phyloP scores from a whole-genome alignment of 2,329 filamentous ascomycete genomes.

The Talaromyces atroroseus region DNA sequence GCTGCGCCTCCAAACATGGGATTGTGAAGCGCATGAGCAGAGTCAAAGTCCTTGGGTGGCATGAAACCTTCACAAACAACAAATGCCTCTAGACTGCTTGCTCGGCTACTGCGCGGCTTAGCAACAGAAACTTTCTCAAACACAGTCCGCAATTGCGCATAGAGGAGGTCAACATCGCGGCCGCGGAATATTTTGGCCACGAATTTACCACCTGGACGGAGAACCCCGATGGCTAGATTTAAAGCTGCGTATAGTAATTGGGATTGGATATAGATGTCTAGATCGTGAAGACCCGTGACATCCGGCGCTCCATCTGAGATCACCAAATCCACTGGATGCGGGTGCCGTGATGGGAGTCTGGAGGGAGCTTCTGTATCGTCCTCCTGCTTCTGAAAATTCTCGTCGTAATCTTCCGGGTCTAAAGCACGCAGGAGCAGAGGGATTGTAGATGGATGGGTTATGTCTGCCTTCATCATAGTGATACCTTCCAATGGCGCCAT shows the following conservation, averaged over 20 bases:
- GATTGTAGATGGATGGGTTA: slow-evolving; percentile 93
- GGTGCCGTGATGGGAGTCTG: slow-evolving; percentile 44
- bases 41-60: slow-evolving; percentile 45
- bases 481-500: slow-evolving; percentile 93
- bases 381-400: not conserved
- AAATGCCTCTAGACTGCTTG: slow-evolving; percentile 94
- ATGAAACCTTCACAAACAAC: slow-evolving; percentile 93
- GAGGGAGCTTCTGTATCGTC: slow-evolving; percentile 21
- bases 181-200: slow-evolving; percentile 97
- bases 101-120: slow-evolving; percentile 89
- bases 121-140: slow-evolving; percentile 84
- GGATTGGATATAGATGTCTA: slow-evolving; percentile 97
- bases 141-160: slow-evolving; percentile 86
- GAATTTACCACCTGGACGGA: slow-evolving; percentile 89
- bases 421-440: slow-evolving; percentile 80
- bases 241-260: slow-evolving; percentile 92
- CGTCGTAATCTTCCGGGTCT: slow-evolving; percentile 61
- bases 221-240: slow-evolving; percentile 85
- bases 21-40: slow-evolving; percentile 28
- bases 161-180: slow-evolving; percentile 90
- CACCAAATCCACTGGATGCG: slow-evolving; percentile 83
- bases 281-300: slow-evolving; percentile 91
- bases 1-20: slow-evolving; percentile 38
- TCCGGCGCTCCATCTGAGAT: slow-evolving; percentile 94
- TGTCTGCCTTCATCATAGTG: slow-evolving; percentile 86